Evolutionary conservation across 2,329 filamentous ascomycete genomes (phyloP).

Genomic region (Apiospora malaysiana): DNA sequence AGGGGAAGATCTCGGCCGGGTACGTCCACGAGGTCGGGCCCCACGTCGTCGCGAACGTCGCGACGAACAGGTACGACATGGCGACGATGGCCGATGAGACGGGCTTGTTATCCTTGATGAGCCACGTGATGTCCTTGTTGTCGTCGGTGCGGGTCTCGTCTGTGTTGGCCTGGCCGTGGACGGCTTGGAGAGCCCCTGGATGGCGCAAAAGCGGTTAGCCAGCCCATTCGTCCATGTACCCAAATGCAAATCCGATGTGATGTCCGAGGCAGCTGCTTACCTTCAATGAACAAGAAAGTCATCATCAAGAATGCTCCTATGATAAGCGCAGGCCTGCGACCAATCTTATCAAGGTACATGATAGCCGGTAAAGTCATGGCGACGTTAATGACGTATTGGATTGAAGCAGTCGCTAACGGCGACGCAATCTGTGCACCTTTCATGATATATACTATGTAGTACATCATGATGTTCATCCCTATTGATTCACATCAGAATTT

Average conservation of each 20-base stretch:
- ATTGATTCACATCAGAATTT: conserved; percentile 22
- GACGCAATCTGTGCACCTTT: conserved; percentile 61
- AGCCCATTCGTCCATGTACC: not conserved
- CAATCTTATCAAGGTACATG: conserved; percentile 63
- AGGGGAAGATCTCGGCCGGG: conserved; percentile 66
- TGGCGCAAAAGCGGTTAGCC: not conserved
- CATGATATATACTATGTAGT: conserved; percentile 68
- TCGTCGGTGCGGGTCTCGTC: conserved; percentile 43
- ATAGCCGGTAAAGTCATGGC: conserved; percentile 65
- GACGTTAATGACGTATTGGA: conserved; percentile 70
- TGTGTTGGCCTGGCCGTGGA: conserved; percentile 58
- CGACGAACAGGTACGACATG: conserved; percentile 76
- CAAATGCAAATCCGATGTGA: too few species aligned
- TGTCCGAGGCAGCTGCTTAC: conserved; percentile 32
- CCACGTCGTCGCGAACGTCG: conserved; percentile 61
- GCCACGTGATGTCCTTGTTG: conserved; percentile 61
- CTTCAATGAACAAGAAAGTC: conserved; percentile 66
- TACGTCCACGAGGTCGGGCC: conserved; percentile 56
- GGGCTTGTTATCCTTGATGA: conserved; percentile 55
- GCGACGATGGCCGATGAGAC: conserved; percentile 70
- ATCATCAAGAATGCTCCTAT: conserved; percentile 63
- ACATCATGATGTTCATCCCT: conserved; percentile 67
- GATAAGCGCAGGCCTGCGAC: conserved; percentile 62
- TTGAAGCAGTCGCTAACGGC: conserved; percentile 63
- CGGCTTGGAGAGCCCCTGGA: conserved; percentile 61